Percentiles rank a stretch among this genome's conserved stretches.
These are phyloP conservation scores for Gossypium sturtianum DNA, from an alignment of 345 rosid species.

Conservation along the genomic window DNA sequence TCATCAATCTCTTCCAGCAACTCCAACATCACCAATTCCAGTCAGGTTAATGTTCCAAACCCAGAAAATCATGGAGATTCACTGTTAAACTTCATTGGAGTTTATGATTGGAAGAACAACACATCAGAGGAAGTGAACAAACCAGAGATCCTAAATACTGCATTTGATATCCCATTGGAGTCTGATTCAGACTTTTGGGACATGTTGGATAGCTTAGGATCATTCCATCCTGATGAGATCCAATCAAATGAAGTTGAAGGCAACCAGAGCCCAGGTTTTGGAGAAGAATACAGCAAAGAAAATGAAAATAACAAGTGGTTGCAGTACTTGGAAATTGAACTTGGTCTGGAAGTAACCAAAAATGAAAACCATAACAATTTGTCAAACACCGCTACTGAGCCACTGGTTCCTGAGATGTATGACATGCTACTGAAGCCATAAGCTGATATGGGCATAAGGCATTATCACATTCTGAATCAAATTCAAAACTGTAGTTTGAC, in stretches of 20 bases:
- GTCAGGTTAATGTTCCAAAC: slow-evolving; percentile 17
- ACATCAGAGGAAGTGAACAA: slow-evolving; percentile 49
- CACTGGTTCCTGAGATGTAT: slow-evolving; percentile 4
- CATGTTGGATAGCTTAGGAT: slow-evolving; percentile 46
- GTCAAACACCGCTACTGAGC: slow-evolving; percentile 9
- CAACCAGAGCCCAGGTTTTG: slow-evolving; percentile 20
- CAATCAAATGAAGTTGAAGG: slow-evolving; percentile 18
- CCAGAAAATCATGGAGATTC: slow-evolving; percentile 10
- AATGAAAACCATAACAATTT: neutral
- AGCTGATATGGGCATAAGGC: neutral
- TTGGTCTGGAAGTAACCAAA: slow-evolving; percentile 33
- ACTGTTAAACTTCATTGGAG: neutral
- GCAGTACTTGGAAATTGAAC: slow-evolving; percentile 55
- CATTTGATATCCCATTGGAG: slow-evolving; percentile 43
- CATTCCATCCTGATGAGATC: slow-evolving; percentile 16
- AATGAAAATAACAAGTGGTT: slow-evolving; percentile 51
- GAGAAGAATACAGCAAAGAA: slow-evolving; percentile 19
- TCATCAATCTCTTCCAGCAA: slow-evolving; percentile 34
- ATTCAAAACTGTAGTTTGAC: neutral
- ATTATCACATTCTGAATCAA: neutral
- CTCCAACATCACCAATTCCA: slow-evolving; percentile 23
- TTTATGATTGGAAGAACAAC: neutral
- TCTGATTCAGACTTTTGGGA: slow-evolving; percentile 65
- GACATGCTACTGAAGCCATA: neutral
- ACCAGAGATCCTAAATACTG: slow-evolving; percentile 27